A percentile compares a stretch with the other conserved stretches of the same genome.
Conservation (phyloP, 805 yeast species). For the Myxozyma monticola region DNA sequence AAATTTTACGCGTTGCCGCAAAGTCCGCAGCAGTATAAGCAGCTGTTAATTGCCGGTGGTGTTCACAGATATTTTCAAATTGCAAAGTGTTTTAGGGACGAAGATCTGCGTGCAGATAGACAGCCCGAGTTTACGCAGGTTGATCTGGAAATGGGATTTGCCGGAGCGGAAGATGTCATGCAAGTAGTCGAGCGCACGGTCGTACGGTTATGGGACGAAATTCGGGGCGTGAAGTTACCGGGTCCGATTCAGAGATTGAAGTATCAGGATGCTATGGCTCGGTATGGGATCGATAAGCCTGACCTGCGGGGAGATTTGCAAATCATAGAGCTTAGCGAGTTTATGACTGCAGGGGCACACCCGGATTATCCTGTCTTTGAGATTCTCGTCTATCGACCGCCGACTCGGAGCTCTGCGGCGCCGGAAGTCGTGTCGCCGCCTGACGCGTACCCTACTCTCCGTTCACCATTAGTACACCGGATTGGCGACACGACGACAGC, state of each 20-base stretch:
- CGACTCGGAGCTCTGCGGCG: background rate
- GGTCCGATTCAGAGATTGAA: slow-evolving; percentile 49
- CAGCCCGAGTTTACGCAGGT: slow-evolving; percentile 98
- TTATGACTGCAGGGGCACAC: slow-evolving; percentile 42
- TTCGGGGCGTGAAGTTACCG: slow-evolving; percentile 36
- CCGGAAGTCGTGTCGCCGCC: slow-evolving; percentile 32
- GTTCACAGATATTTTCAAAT: slow-evolving; percentile 81
- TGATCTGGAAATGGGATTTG: slow-evolving; percentile 92
- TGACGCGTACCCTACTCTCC: slow-evolving; percentile 15
- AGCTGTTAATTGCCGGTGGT: slow-evolving; percentile 91
- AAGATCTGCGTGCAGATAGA: slow-evolving; percentile 89
- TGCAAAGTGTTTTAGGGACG: slow-evolving; percentile 94
- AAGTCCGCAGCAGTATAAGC: slow-evolving; percentile 97
- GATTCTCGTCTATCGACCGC: slow-evolving; percentile 56
- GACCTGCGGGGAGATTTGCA: slow-evolving; percentile 58
- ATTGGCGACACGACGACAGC: slow-evolving; percentile 31
- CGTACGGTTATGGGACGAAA: slow-evolving; percentile 53
- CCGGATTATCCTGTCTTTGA: slow-evolving; percentile 69
- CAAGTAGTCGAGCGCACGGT: slow-evolving; percentile 61
- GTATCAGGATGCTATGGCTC: slow-evolving; percentile 67
- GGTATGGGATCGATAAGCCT: slow-evolving; percentile 92
- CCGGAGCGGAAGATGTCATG: slow-evolving; percentile 66
- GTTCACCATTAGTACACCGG: slow-evolving; percentile 3
- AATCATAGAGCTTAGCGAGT: slow-evolving; percentile 51
- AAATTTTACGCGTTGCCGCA: slow-evolving; percentile 88